These are phyloP conservation scores for Thielaviopsis musarum DNA, from an alignment of 2,329 filamentous ascomycete species.

Conservation along the genomic window DNA sequence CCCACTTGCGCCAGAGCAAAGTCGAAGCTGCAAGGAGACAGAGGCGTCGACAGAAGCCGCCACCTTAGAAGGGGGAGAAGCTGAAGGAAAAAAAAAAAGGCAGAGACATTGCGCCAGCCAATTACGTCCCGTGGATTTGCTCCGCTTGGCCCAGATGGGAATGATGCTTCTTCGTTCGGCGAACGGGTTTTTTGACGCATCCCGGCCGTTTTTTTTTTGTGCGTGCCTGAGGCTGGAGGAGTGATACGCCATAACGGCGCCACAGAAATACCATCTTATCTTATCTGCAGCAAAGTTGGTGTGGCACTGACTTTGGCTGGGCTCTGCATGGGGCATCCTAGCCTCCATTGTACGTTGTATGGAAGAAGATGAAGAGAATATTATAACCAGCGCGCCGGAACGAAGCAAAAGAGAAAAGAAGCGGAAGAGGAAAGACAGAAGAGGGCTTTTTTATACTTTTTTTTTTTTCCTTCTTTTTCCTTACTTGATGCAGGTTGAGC, in stretches of 20 bases:
- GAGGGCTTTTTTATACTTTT: background rate
- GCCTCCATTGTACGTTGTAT: too few species aligned
- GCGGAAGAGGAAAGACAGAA: background rate
- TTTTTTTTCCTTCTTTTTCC: background rate
- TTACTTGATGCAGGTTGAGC: background rate
- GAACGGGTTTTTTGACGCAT: background rate
- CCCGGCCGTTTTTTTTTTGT: background rate
- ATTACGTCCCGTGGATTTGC: constrained; percentile 4
- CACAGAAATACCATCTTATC: background rate
- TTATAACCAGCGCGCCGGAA: background rate
- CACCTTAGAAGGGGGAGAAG: too few species aligned
- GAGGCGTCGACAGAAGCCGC: too few species aligned
- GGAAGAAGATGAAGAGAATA: background rate
- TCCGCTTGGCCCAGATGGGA: background rate
- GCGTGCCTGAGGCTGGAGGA: background rate
- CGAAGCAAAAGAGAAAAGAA: background rate
- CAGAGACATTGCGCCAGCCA: background rate
- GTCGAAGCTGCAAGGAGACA: too few species aligned
- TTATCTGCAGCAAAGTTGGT: background rate
- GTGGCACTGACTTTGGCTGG: background rate
- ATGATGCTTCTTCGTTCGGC: background rate
- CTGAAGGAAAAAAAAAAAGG: background rate
- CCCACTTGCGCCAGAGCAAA: too few species aligned
- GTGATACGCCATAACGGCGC: background rate
- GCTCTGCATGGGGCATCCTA: background rate